Evolutionary conservation across 129 eudicot species (phyloP).

Genomic region (Mikania micrantha): DNA sequence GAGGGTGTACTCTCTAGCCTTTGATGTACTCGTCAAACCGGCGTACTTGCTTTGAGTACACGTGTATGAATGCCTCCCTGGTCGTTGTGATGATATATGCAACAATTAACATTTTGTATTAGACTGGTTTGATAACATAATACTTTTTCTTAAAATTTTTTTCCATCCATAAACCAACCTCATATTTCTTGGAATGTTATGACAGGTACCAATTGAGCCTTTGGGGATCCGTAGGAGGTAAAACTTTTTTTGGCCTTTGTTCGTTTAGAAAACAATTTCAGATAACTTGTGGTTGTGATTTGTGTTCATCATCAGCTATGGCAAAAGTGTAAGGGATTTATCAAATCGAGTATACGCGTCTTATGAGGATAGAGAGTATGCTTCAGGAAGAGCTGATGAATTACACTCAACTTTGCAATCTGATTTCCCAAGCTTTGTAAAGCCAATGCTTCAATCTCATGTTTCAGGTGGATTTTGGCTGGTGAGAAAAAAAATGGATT

Average conservation of each 20-base stretch:
- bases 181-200: not conserved
- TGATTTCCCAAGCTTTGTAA: conserved; percentile 46
- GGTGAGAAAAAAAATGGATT: conserved; percentile 35
- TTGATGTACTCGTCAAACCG: no score
- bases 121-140: not conserved
- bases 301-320: conserved; percentile 26
- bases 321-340: conserved; percentile 35
- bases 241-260: not conserved
- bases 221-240: conserved; percentile 64
- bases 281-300: not conserved
- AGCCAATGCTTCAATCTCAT: conserved; percentile 88
- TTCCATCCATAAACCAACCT: not conserved
- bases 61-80: not conserved
- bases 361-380: conserved; percentile 43
- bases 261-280: not conserved
- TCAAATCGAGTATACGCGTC: conserved; percentile 58
- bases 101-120: not conserved
- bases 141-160: not conserved
- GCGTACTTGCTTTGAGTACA: no score
- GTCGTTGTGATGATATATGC: not conserved
- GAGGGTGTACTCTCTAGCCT: no score
- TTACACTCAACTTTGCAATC: conserved; percentile 36
- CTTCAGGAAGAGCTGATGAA: conserved; percentile 46
- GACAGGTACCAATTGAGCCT: conserved; percentile 58
- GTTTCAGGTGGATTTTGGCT: conserved; percentile 86